Percentiles rank a stretch among this genome's conserved stretches.
phyloP scores from a whole-genome alignment of 148 eudicot species.

The Vaccinium darrowii region DNA sequence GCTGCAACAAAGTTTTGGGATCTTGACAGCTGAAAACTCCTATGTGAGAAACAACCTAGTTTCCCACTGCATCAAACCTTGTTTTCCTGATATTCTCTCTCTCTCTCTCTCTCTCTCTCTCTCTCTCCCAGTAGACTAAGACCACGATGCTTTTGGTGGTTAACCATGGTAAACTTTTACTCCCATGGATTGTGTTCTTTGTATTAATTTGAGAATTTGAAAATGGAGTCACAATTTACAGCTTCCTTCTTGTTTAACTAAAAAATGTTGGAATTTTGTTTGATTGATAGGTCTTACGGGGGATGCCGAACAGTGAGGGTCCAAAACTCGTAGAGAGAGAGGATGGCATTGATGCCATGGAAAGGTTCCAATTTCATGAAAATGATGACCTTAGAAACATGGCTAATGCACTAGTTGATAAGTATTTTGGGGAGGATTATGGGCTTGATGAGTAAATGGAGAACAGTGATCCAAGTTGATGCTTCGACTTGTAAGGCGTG shows the following conservation, averaged over 20 bases:
- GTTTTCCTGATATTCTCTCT: neutral
- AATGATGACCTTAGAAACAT: conserved; percentile 85
- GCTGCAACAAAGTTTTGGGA: neutral
- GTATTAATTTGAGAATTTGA: neutral
- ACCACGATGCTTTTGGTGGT: neutral
- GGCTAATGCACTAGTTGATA: conserved; percentile 87
- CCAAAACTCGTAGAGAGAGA: conserved; percentile 90
- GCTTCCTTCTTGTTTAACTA: neutral
- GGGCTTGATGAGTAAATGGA: conserved; percentile 60
- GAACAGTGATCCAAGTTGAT: neutral
- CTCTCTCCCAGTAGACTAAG: neutral
- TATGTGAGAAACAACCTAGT: neutral
- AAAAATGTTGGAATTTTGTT: neutral
- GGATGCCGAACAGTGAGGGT: conserved; percentile 88
- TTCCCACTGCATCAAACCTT: neutral
- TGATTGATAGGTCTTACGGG: conserved; percentile 66
- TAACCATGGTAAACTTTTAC: neutral
- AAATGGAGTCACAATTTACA: conserved; percentile 5
- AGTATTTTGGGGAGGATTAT: conserved; percentile 89
- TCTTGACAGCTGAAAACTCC: neutral
- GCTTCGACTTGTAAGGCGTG: neutral
- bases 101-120: neutral
- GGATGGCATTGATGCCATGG: conserved; percentile 98
- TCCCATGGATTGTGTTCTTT: neutral
- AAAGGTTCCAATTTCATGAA: conserved; percentile 88